Evolutionary conservation across 352 stramenopile genomes (phyloP).

Genomic region (Aphanomyces invadans): DNA sequence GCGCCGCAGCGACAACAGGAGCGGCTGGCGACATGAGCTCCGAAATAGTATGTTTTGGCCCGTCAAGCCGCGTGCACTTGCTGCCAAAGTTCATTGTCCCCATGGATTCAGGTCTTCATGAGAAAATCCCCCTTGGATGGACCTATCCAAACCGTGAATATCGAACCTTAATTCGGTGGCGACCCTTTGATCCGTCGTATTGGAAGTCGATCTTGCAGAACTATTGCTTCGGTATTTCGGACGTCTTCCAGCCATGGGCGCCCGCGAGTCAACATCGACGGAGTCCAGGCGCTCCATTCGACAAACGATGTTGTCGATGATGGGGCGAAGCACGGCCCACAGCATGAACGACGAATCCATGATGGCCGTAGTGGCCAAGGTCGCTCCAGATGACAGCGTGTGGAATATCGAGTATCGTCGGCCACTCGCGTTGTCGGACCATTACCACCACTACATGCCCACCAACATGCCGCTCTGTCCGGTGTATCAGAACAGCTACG

Average conservation of each 20-base stretch:
- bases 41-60: too few species aligned
- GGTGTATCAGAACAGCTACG: neutral
- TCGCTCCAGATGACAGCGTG: neutral
- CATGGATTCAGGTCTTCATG: too few species aligned
- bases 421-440: neutral
- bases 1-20: too few species aligned
- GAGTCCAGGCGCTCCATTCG: neutral
- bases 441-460: conserved; percentile 24
- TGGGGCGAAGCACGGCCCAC: neutral
- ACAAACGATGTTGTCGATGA: neutral
- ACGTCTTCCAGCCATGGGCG: neutral
- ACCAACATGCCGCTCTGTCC: conserved; percentile 23
- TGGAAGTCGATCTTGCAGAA: neutral
- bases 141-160: too few species aligned
- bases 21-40: too few species aligned
- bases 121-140: too few species aligned
- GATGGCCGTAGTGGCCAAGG: conserved; percentile 1
- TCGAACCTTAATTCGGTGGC: neutral
- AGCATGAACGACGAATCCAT: neutral
- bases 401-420: conserved; percentile 1
- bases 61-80: too few species aligned
- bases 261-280: neutral
- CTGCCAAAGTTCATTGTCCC: too few species aligned
- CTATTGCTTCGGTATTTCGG: neutral
- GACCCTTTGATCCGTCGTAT: neutral